Percentiles rank a stretch among this genome's conserved stretches.
phyloP scores from a whole-genome alignment of 2,329 filamentous ascomycete genomes.

The Trichoderma aggressivum region DNA sequence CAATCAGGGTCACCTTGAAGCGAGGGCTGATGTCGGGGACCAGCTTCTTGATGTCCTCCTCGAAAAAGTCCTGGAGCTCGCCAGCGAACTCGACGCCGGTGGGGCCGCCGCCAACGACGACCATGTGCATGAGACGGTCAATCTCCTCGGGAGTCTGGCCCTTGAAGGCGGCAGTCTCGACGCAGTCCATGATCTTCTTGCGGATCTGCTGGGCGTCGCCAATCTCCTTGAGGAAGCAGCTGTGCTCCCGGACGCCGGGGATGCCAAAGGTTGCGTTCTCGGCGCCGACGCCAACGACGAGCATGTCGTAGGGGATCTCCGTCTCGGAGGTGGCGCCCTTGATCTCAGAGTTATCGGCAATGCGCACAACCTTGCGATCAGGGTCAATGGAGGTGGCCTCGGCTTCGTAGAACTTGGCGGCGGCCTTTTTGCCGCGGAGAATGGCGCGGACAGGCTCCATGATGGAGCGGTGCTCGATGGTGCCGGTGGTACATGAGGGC shows the following conservation, averaged over 20 bases:
- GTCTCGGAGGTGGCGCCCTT: conserved; percentile 79
- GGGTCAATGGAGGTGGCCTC: conserved; percentile 95
- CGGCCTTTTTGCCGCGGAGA: conserved; percentile 87
- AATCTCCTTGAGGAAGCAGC: conserved; percentile 98
- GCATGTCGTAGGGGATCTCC: conserved; percentile 95
- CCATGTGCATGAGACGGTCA: conserved; percentile 95
- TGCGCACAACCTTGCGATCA: conserved; percentile 81
- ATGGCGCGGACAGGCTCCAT: conserved; percentile 99
- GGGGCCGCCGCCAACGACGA: conserved; percentile 87
- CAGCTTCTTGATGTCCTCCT: conserved; percentile 96
- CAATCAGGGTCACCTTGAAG: conserved; percentile 96
- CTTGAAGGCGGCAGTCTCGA: conserved; percentile 98
- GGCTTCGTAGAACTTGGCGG: conserved; percentile 96
- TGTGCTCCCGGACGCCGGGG: conserved; percentile 89
- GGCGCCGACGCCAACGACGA: conserved; percentile 93
- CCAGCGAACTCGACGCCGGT: conserved; percentile 98
- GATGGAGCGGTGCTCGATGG: conserved; percentile 98
- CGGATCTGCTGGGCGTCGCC: conserved; percentile 92
- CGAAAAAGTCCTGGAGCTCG: conserved; percentile 98
- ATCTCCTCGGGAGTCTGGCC: conserved; percentile 84
- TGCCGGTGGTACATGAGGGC: conserved; percentile 94
- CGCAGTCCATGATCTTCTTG: conserved; percentile 99
- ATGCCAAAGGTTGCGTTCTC: conserved; percentile 99
- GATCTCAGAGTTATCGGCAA: conserved; percentile 90
- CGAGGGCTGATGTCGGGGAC: conserved; percentile 91